Percentiles rank a stretch among this genome's conserved stretches.
Conservation (phyloP, 2,329 filamentous ascomycete genomes). For the Dactylellina leptospora region DNA sequence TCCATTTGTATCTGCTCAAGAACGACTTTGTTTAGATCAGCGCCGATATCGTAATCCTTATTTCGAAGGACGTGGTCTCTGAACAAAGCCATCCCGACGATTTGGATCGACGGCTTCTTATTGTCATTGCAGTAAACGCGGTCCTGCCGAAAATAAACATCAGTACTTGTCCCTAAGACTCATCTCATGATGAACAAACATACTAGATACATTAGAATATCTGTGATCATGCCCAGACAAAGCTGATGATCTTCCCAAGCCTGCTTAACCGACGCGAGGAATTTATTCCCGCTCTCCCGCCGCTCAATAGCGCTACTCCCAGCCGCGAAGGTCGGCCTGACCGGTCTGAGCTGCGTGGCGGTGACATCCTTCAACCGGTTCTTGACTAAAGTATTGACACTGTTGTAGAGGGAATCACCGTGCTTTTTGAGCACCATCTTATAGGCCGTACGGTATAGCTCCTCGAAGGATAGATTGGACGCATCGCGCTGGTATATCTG, state of each 20-base stretch:
- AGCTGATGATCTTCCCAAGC: conserved; percentile 90
- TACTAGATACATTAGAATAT: conserved; percentile 92
- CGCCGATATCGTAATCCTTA: conserved; percentile 68
- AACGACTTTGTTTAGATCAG: conserved; percentile 81
- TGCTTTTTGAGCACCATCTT: conserved; percentile 91
- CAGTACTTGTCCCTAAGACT: too few species aligned
- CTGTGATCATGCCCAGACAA: conserved; percentile 95
- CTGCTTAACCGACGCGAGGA: conserved; percentile 77
- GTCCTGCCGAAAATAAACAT: conserved; percentile 66
- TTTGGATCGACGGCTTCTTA: conserved; percentile 79
- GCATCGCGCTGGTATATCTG: conserved; percentile 95
- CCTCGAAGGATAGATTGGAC: conserved; percentile 89
- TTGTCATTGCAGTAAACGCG: conserved; percentile 80
- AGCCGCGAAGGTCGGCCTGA: conserved; percentile 70
- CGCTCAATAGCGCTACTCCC: conserved; percentile 78
- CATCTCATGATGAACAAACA: conserved; percentile 4
- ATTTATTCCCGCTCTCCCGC: conserved; percentile 80
- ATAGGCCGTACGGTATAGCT: conserved; percentile 92
- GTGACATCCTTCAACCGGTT: conserved; percentile 80
- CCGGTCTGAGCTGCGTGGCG: conserved; percentile 72
- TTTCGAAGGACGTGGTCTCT: conserved; percentile 80
- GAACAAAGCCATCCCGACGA: conserved; percentile 84
- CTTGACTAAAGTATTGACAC: conserved; percentile 81
- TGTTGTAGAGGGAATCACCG: conserved; percentile 80
- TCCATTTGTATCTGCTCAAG: conserved; percentile 94